Conservation (phyloP, 2,329 filamentous ascomycete species). For the Acrodontium crateriforme region DNA sequence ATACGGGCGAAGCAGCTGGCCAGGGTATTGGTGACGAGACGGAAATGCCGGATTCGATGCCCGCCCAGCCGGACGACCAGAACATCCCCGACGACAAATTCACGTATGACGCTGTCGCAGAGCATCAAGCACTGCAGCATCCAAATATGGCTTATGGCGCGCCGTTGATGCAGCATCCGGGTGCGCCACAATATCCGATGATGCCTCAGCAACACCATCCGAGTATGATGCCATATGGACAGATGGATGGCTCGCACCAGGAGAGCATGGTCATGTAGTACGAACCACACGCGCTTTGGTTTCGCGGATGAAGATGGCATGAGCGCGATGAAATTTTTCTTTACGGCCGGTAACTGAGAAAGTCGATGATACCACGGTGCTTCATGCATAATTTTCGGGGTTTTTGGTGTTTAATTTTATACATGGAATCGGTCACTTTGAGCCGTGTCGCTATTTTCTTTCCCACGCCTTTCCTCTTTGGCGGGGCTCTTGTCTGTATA, state of each 20-base stretch:
- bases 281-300: too few species aligned
- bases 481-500: too few species aligned
- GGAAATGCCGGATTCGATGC: constrained; percentile 9
- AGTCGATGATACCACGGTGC: too few species aligned
- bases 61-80: constrained; percentile 3
- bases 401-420: too few species aligned
- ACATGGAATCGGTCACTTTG: too few species aligned
- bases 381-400: too few species aligned
- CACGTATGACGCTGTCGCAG: constrained; percentile 14
- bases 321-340: too few species aligned
- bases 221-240: constrained; percentile 15
- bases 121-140: constrained; percentile 4
- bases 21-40: constrained; percentile 14
- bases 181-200: constrained; percentile 12
- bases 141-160: constrained; percentile 8
- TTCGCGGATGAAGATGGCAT: too few species aligned
- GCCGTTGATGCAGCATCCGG: constrained; percentile 12
- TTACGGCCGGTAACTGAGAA: too few species aligned
- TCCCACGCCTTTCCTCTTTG: too few species aligned
- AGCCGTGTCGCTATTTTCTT: too few species aligned
- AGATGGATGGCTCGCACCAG: constrained; percentile 11
- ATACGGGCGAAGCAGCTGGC: constrained; percentile 20
- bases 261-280: constrained; percentile 14
- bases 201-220: constrained; percentile 10
- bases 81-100: constrained; percentile 11